Conservation (phyloP, 768 basidiomycete genomes). For the Lanmaoa rubissima region DNA sequence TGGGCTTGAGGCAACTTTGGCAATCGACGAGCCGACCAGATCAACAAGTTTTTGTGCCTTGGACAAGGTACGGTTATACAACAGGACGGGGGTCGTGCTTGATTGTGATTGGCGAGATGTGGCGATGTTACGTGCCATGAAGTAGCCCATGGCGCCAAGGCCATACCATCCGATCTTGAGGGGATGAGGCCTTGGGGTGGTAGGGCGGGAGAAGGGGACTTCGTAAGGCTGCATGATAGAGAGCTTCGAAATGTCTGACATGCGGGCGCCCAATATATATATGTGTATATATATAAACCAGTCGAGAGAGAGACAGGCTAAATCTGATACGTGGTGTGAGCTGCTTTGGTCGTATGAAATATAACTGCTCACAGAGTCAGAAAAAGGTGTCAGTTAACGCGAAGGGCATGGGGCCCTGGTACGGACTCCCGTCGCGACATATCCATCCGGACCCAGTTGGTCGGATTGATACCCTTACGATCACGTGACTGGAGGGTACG, state of each 20-base stretch:
- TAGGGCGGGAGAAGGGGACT: conserved; percentile 59
- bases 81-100: conserved; percentile 51
- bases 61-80: conserved; percentile 72
- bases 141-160: conserved; percentile 67
- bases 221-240: conserved; percentile 12
- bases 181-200: conserved; percentile 43
- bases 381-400: neutral
- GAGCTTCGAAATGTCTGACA: conserved; percentile 4
- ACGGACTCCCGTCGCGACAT: neutral
- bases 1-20: conserved; percentile 54
- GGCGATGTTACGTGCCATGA: conserved; percentile 81
- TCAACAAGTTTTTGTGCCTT: conserved; percentile 58
- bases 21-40: conserved; percentile 52
- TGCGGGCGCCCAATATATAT: conserved; percentile 4
- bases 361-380: neutral
- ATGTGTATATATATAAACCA: neutral
- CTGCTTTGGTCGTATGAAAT: neutral
- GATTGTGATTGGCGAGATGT: conserved; percentile 41
- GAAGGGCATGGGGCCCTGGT: neutral
- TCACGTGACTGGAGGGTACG: conserved; percentile 5
- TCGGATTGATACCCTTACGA: neutral
- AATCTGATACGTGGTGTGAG: neutral
- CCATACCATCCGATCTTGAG: conserved; percentile 45
- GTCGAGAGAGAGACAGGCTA: neutral
- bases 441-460: neutral